Percentiles rank a stretch among this genome's conserved stretches.
Evolutionary conservation across 2,329 filamentous ascomycete genomes (phyloP).

Genomic region (Trichoderma endophyticum): DNA sequence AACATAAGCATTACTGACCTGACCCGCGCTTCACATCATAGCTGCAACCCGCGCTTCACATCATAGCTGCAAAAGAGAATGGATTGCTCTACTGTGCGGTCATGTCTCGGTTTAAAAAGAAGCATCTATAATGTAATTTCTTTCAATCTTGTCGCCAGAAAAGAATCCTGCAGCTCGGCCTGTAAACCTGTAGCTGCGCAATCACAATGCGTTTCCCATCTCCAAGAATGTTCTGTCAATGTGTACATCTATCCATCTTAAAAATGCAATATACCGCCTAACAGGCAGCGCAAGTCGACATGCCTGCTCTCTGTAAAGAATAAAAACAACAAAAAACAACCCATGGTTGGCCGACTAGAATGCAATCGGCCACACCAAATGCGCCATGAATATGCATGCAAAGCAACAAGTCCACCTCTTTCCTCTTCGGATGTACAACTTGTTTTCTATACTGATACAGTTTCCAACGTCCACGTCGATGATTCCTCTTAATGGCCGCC

Average conservation of each 20-base stretch:
- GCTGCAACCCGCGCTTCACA: too few species aligned
- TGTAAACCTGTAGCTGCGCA: not conserved
- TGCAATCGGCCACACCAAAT: not conserved
- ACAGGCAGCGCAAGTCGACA: not conserved
- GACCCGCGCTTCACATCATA: not conserved
- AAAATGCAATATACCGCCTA: not conserved
- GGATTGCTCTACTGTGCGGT: not conserved
- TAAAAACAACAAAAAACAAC: not conserved
- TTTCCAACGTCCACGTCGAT: not conserved
- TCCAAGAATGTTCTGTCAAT: not conserved
- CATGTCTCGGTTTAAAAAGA: not conserved
- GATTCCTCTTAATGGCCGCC: not conserved
- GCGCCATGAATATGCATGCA: slow-evolving; percentile 17
- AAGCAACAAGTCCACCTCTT: not conserved
- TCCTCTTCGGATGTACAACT: not conserved
- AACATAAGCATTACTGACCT: not conserved
- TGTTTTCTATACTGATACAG: not conserved
- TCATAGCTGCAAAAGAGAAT: too few species aligned
- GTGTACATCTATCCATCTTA: not conserved
- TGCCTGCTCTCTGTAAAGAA: not conserved
- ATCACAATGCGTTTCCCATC: not conserved
- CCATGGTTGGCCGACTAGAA: not conserved
- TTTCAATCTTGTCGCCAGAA: not conserved
- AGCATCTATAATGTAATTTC: not conserved
- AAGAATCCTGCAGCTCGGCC: not conserved